Conservation (phyloP, 176 grass and related monocot genomes). For the Phyllostachys edulis region DNA sequence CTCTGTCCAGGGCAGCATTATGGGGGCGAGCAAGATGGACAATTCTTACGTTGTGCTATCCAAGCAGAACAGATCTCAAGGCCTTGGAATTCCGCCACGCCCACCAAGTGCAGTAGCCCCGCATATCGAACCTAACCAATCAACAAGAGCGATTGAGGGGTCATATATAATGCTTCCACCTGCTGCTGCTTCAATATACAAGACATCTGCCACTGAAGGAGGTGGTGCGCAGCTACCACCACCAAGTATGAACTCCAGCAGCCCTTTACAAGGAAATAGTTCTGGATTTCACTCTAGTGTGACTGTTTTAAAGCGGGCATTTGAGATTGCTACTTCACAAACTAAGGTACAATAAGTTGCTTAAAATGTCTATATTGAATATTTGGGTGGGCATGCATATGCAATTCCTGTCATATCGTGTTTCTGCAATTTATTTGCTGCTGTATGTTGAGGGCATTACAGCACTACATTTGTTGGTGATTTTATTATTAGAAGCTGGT, state of each 20-base stretch:
- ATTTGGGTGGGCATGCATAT: neutral
- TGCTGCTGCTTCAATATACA: slow-evolving; percentile 80
- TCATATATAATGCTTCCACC: slow-evolving; percentile 95
- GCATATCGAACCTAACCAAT: slow-evolving; percentile 50
- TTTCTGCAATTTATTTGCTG: neutral
- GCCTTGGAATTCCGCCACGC: slow-evolving; percentile 61
- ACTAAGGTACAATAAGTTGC: slow-evolving; percentile 65
- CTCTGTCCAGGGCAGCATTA: slow-evolving; percentile 67
- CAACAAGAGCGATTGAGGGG: slow-evolving; percentile 76
- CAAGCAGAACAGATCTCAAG: slow-evolving; percentile 59
- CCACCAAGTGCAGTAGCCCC: slow-evolving; percentile 35
- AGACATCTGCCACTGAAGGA: slow-evolving; percentile 51
- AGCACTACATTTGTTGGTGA: neutral
- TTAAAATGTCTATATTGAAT: neutral
- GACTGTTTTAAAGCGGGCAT: slow-evolving; percentile 87
- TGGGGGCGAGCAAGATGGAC: slow-evolving; percentile 83
- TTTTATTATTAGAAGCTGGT: neutral
- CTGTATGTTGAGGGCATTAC: neutral
- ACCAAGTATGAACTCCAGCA: slow-evolving; percentile 39
- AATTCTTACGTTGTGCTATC: slow-evolving; percentile 76
- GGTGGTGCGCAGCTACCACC: slow-evolving; percentile 38
- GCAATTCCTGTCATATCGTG: neutral
- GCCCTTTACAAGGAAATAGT: slow-evolving; percentile 48
- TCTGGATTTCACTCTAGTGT: slow-evolving; percentile 85
- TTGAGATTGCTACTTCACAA: slow-evolving; percentile 88